These are phyloP conservation scores for Dioszegia aurantiaca DNA, from an alignment of 768 basidiomycete genomes.

Conservation along the genomic window DNA sequence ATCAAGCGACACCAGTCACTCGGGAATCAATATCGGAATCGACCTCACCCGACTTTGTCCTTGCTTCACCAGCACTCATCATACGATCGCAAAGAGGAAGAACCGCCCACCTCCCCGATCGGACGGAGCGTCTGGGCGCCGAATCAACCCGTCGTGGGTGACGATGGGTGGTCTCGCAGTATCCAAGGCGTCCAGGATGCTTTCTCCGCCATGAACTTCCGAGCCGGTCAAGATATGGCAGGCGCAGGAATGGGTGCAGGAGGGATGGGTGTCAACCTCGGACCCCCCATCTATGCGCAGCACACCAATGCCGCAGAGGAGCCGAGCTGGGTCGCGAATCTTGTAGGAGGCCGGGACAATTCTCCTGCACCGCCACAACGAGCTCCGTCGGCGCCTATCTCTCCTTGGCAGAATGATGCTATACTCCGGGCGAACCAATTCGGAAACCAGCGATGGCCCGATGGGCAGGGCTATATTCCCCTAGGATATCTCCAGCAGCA, in stretches of 20 bases:
- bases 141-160: constrained; percentile 14
- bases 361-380: constrained; percentile 5
- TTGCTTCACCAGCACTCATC: constrained; percentile 28
- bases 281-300: constrained; percentile 9
- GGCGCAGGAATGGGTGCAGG: background rate
- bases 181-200: constrained; percentile 41
- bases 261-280: constrained; percentile 3
- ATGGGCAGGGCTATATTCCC: constrained; percentile 11
- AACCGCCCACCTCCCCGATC: constrained; percentile 43
- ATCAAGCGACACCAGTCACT: constrained; percentile 45
- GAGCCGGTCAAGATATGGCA: constrained; percentile 18
- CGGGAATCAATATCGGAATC: constrained; percentile 35
- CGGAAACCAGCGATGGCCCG: constrained; percentile 9
- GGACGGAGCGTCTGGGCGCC: constrained; percentile 40
- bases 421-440: background rate
- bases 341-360: constrained; percentile 27
- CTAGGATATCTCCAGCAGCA: constrained; percentile 14
- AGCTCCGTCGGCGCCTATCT: constrained; percentile 5
- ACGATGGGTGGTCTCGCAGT: constrained; percentile 40
- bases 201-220: constrained; percentile 45
- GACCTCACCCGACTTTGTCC: constrained; percentile 30
- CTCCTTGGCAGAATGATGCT: constrained; percentile 10
- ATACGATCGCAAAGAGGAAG: constrained; percentile 14
- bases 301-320: constrained; percentile 22
- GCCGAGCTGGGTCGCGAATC: constrained; percentile 43